phyloP scores from a whole-genome alignment of 768 basidiomycete genomes.

The Tylopilus sp. region DNA sequence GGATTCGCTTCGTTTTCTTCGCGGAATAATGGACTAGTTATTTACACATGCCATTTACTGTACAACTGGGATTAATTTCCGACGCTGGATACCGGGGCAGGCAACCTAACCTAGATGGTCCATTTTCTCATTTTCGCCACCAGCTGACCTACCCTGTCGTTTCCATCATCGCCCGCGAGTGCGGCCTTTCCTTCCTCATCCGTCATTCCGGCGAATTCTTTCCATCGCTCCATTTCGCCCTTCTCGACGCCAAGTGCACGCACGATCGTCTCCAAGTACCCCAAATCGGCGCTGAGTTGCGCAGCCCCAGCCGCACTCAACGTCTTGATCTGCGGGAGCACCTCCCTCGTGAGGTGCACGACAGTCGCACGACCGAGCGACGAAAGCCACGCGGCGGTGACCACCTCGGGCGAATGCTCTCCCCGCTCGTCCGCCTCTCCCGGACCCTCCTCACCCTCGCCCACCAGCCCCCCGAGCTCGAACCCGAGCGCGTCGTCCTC shows the following conservation, averaged over 20 bases:
- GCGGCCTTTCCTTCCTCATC: constrained; percentile 38
- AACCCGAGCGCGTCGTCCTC: constrained; percentile 89
- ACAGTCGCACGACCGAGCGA: constrained; percentile 84
- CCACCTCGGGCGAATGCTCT: constrained; percentile 60
- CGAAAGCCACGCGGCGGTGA: constrained; percentile 88
- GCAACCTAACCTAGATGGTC: constrained; percentile 6
- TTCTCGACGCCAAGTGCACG: constrained; percentile 87
- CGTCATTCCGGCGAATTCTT: constrained; percentile 59
- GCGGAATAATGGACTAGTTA: not conserved
- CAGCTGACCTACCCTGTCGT: constrained; percentile 15
- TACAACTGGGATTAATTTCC: constrained; percentile 1
- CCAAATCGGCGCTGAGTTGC: constrained; percentile 84
- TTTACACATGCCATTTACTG: not conserved
- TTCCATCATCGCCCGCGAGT: constrained; percentile 16
- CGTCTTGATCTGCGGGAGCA: constrained; percentile 69
- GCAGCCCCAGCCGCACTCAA: constrained; percentile 68
- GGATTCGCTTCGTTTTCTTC: constrained; percentile 1
- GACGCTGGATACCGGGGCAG: not conserved
- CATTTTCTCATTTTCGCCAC: constrained; percentile 35
- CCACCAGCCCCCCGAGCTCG: constrained; percentile 79
- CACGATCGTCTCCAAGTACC: constrained; percentile 88
- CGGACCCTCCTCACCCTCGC: constrained; percentile 38
- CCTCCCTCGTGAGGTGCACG: constrained; percentile 60
- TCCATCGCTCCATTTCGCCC: constrained; percentile 78
- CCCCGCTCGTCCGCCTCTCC: constrained; percentile 1